Evolutionary conservation across 305 asterid genomes (phyloP), one percentile per base, ranked within the genome.

Genomic region (Lippia alba): DNA sequence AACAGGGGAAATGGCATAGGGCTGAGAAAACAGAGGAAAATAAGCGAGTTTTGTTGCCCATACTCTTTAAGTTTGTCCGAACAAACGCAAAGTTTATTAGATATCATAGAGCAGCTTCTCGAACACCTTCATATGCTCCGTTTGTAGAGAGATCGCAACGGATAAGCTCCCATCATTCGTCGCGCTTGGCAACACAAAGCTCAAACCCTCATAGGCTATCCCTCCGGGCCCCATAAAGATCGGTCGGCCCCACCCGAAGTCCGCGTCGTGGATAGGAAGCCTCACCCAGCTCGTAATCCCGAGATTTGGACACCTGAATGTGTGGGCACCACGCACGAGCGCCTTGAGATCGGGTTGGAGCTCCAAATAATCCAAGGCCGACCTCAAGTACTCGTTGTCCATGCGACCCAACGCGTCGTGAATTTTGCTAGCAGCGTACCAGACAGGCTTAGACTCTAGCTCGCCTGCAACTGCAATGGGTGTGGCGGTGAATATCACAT

Each of bases 161-260:
- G 95, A 92, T 48, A 88, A 67, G 83, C 95, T 88, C 18, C 94
- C 96, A 40, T 92, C 97, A 12, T 83, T 83, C 11, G 58, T 70
- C 0, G 97, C 78, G 70, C 97, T 92, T 0, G 97, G 98, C 83
- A 92, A 74, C 30, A 88, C 81, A 19, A 92, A 92, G 71, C 98
- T 90, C 56, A 90, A 62, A 0, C 98, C 98, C 80, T 92, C 98
- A 14, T 78, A 90, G 0, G 98, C 94, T 9, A 88, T 88, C 44
- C 97, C 98, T 0, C 98, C 98, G 0, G 98, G 95, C 11, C 98
- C 97, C 97, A 88, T 90, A 58, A 92, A 92, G 24, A 92, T 87
- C 0, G 98, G 98, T 63, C 90, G 70, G 0, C 98, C 98, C 96
- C 96, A 92, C 0, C 98, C 97, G 0, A 92, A 92, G 76, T 92